A percentile compares a stretch with the other conserved stretches of the same genome.
These are phyloP conservation scores for Anthoceros angustus DNA, from an alignment of 225 moss, liverwort and hornwort species.

Conservation along the genomic window DNA sequence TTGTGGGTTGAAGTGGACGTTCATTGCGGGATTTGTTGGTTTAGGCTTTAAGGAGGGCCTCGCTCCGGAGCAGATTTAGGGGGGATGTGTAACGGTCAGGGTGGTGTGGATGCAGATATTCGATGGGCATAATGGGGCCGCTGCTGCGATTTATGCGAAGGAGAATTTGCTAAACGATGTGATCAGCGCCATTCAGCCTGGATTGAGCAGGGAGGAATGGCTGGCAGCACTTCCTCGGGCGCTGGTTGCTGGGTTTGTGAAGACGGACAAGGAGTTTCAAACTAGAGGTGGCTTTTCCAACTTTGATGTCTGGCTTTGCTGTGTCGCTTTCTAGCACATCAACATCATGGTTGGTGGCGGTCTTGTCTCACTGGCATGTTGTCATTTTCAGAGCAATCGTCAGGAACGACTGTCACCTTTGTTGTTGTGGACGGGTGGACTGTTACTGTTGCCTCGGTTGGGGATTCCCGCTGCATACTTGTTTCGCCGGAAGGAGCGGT, in stretches of 20 bases:
- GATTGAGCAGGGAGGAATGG: conserved; percentile 55
- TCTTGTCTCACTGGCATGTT: too few species aligned
- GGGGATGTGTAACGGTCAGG: not conserved
- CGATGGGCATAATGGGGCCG: conserved; percentile 77
- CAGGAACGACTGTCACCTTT: conserved; percentile 71
- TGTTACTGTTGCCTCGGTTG: conserved; percentile 68
- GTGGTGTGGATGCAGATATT: conserved; percentile 32
- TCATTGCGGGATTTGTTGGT: not conserved
- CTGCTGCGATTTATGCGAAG: conserved; percentile 65
- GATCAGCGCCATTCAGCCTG: conserved; percentile 55
- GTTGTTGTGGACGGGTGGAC: conserved; percentile 86
- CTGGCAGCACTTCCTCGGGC: conserved; percentile 58
- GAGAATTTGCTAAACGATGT: conserved; percentile 72
- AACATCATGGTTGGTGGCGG: too few species aligned
- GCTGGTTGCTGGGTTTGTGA: conserved; percentile 75
- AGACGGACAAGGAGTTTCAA: conserved; percentile 82
- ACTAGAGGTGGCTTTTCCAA: conserved; percentile 25
- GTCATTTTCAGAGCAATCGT: conserved; percentile 37
- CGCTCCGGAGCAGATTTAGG: not conserved
- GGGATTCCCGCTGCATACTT: conserved; percentile 66
- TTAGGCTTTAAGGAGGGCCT: not conserved
- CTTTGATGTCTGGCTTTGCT: not conserved
- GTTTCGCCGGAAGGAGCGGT: conserved; percentile 42
- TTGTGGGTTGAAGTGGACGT: not conserved
- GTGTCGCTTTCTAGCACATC: not conserved